Conservation (phyloP, 306 rosid species). For the Quercus suber region DNA sequence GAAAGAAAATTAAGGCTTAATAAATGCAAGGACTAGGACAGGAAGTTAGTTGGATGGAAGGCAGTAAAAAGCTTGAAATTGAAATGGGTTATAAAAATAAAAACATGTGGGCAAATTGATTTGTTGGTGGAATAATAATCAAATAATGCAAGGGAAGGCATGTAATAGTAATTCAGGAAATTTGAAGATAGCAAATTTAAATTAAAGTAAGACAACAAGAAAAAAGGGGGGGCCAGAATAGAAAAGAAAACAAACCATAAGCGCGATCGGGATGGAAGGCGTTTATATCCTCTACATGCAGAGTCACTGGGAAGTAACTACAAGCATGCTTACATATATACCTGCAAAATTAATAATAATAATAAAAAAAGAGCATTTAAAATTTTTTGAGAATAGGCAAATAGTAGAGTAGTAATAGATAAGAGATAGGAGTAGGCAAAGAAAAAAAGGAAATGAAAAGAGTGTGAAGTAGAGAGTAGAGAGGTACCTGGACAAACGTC, state of each 20-base stretch:
- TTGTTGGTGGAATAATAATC: too few species aligned
- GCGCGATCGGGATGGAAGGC: constrained; percentile 70
- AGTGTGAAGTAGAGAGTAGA: too few species aligned
- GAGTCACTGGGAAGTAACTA: constrained; percentile 70
- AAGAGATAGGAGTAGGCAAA: background rate
- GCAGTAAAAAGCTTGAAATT: too few species aligned
- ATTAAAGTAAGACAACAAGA: too few species aligned
- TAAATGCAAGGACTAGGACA: too few species aligned
- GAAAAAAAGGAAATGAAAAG: too few species aligned
- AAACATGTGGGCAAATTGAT: background rate
- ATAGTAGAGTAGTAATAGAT: background rate
- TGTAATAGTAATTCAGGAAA: too few species aligned
- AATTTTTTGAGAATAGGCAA: background rate
- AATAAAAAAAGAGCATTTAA: background rate
- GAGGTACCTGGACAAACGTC: constrained; percentile 49
- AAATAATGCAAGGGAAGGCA: too few species aligned
- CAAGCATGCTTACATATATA: constrained; percentile 69
- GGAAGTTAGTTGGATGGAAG: too few species aligned
- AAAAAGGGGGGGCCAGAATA: too few species aligned
- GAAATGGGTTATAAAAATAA: background rate
- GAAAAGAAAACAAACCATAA: constrained; percentile 51
- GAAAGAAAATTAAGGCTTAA: too few species aligned
- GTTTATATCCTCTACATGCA: constrained; percentile 75
- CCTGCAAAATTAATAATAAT: constrained; percentile 31
- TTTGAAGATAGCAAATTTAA: too few species aligned